phyloP scores from a whole-genome alignment of 1,284 basidiomycete species.

The Laetiporus sulphureus region DNA sequence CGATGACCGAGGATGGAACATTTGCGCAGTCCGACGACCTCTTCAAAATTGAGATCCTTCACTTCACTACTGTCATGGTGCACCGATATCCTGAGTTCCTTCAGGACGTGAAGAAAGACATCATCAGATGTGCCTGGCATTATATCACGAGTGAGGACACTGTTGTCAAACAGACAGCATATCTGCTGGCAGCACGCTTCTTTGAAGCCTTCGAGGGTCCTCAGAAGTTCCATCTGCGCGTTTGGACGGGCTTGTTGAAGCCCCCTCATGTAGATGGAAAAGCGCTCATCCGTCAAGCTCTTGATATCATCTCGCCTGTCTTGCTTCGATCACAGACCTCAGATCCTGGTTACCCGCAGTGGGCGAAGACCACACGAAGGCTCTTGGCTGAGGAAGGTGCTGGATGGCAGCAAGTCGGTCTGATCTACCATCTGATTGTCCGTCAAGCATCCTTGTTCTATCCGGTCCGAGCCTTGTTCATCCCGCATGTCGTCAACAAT shows the following conservation, averaged over 20 bases:
- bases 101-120: slow-evolving; percentile 83
- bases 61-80: slow-evolving; percentile 87
- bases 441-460: slow-evolving; percentile 93
- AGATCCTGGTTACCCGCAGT: slow-evolving; percentile 68
- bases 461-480: slow-evolving; percentile 87
- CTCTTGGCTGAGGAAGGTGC: slow-evolving; percentile 89
- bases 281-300: slow-evolving; percentile 76
- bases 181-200: slow-evolving; percentile 92
- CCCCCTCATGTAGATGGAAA: slow-evolving; percentile 80
- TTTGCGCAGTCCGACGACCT: slow-evolving; percentile 68
- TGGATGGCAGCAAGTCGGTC: slow-evolving; percentile 75
- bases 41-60: slow-evolving; percentile 87
- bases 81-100: slow-evolving; percentile 78
- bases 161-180: slow-evolving; percentile 92
- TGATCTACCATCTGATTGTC: slow-evolving; percentile 90
- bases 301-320: slow-evolving; percentile 89
- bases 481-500: slow-evolving; percentile 93
- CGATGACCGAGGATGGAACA: slow-evolving; percentile 54
- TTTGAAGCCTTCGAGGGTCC: slow-evolving; percentile 90
- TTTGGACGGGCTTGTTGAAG: slow-evolving; percentile 91
- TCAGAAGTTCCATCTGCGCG: slow-evolving; percentile 89
- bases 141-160: slow-evolving; percentile 84
- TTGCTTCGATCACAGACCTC: slow-evolving; percentile 54
- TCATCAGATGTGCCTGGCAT: slow-evolving; percentile 94
- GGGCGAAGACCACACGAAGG: slow-evolving; percentile 87